Base-by-base conservation (phyloP, 192 early-diverging fungal genomes). In the Podila minutissima region DNA sequence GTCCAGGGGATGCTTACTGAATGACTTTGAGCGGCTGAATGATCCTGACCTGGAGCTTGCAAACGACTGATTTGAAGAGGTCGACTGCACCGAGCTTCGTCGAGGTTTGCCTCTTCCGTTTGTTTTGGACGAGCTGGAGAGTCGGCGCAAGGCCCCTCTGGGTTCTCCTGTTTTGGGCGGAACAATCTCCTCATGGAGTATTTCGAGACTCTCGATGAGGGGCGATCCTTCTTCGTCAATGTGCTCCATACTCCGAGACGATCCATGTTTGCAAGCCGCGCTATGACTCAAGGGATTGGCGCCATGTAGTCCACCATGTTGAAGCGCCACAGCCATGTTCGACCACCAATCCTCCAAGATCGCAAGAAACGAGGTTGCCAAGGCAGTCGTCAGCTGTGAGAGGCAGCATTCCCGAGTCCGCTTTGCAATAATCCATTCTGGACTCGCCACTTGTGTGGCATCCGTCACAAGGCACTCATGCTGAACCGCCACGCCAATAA, bases 311-410 rank as follows among this genome's bases (percentile, higher is more conserved):
- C 41, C 15, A 46, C 41, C 41, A 10, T 62, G 35, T 50, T 60
- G 64, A 19, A 79, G 19, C 19, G 64, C 76, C 35, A 26, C 38
- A 7, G 76, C 41, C 70, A 79, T 79, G 24, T 72, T 67, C 28
- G 64, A 58, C 76, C 76, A 79, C 76, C 76, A 79, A 28, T 79
- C 76, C 26, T 79, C 76, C 41, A 79, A 20, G 3, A 79, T 15
- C 2, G 76, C 76, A 55, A 63, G 24, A 55, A 79, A 79, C 5
- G 76, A 62, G 1, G 76, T 69, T 2, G 76, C 70, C 22, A 79
- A 29, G 2, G 61, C 41, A 10, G 76, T 33, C 50, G 46, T 64
- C 9, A 67, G 9, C 55, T 79, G 76, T 3, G 76, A 79, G 32
- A 72, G 55, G 38, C 70, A 72, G 51, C 76, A 79, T 53, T 79